Percentiles rank a stretch among this genome's conserved stretches.
Conservation (phyloP, 352 stramenopile genomes). For the Nothophytophthora sp. region DNA sequence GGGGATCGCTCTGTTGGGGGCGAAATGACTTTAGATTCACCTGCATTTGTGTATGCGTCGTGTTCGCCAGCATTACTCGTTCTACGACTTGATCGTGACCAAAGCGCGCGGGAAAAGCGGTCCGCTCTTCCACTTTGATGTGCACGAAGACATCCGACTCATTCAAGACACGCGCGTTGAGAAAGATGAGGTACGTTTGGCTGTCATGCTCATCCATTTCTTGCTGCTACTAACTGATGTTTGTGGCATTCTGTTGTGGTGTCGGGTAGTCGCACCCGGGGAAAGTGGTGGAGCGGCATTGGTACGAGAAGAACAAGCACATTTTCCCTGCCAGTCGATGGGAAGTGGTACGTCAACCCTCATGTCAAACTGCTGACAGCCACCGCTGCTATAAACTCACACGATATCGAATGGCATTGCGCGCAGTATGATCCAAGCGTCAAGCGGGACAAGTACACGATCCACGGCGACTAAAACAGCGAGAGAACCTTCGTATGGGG, state of each 20-base stretch:
- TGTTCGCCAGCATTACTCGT: slow-evolving; percentile 92
- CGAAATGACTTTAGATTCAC: background rate
- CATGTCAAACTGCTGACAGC: background rate
- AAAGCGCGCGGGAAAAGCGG: slow-evolving; percentile 97
- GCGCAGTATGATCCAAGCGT: slow-evolving; percentile 75
- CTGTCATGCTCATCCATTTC: too few species aligned
- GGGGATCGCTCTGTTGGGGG: background rate
- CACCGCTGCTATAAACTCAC: too few species aligned
- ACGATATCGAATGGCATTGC: background rate
- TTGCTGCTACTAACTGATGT: too few species aligned
- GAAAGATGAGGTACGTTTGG: slow-evolving; percentile 91
- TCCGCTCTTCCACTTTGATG: slow-evolving; percentile 98
- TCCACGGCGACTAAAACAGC: slow-evolving; percentile 57
- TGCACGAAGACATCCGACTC: slow-evolving; percentile 92
- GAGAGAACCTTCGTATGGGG: too few species aligned
- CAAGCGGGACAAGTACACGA: slow-evolving; percentile 83
- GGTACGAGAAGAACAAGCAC: slow-evolving; percentile 99
- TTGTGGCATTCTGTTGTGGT: too few species aligned
- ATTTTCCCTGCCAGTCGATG: slow-evolving; percentile 99
- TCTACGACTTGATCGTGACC: slow-evolving; percentile 99
- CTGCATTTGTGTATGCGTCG: slow-evolving; percentile 14
- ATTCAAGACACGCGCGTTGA: slow-evolving; percentile 95
- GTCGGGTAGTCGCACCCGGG: slow-evolving; percentile 90
- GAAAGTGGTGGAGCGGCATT: slow-evolving; percentile 97
- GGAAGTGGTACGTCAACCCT: slow-evolving; percentile 86